Base-by-base conservation (phyloP, 495 filamentous ascomycete species). In the Rostrohypoxylon terebratum region DNA sequence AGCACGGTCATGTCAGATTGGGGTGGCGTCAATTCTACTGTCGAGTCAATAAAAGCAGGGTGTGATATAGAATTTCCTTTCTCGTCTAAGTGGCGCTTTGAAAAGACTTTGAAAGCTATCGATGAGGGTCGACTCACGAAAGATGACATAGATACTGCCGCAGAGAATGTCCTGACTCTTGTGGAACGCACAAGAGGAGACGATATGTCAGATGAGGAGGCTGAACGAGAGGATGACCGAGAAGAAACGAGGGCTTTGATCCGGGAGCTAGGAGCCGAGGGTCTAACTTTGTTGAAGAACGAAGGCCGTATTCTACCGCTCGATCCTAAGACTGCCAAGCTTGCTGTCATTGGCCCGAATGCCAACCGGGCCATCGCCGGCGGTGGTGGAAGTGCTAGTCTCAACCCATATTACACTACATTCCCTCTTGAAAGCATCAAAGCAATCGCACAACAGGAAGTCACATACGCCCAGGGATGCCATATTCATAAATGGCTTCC, bases 281-380 rank as follows among this genome's bases (percentile, higher is more conserved):
- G 90, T 2, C 85, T 95, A 11, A 92, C 93, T 2, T 84, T 96
- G 14, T 82, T 96, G 64, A 94, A 94, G 78, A 96, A 96, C 68
- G 87, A 93, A 40, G 85, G 86, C 1, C 77, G 80, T 14, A 77
- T 90, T 33, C 84, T 97, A 4, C 93, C 93, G 1, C 84, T 97
- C 51, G 83, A 88, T 50, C 84, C 85, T 21, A 83, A 85, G 13
- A 86, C 87, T 34, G 83, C 85, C 51, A 86, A 81, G 72, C 84
- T 95, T 50, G 89, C 92, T 7, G 85, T 96, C 33, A 96, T 97
- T 63, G 93, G 94, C 0, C 93, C 94, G 8, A 96, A 96, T 76
- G 89, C 91, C 34, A 92, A 92, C 70, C 81, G 90, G 54, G 91
- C 93, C 0, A 90, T 92, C 38, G 91, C 91, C 57, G 90, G 91